Evolutionary conservation across 2,329 filamentous ascomycete genomes (phyloP), one percentile per base, ranked within the genome.

Genomic region (Onygenales sp.): DNA sequence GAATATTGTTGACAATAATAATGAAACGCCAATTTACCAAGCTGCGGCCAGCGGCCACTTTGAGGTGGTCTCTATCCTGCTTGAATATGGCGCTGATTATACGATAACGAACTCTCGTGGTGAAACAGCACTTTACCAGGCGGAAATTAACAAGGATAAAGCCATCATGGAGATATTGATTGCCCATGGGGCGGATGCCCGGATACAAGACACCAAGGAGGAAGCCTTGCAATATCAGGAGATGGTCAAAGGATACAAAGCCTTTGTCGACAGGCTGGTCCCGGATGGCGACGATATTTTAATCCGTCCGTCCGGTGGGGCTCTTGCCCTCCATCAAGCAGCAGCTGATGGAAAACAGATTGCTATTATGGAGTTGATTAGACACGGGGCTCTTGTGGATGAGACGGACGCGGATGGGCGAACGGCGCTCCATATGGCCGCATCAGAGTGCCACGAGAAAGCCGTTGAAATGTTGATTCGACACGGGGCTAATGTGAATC

Each of bases 1-100:
- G 27, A 65, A 73, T 47, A 57, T 69, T 2, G 62, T 59, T 21
- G 63, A 63, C 39, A 66, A 71, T 5, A 64, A 56, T 43, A 71
- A 72, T 52, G 51, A 65, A 21, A 64, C 70, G 0, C 66, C 71
- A 14, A 59, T 74, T 10, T 64, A 67, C 52, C 68, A 67, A 53
- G 71, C 72, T 7, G 69, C 69, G 47, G 68, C 71, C 57, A 63
- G 61, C 0, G 70, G 69, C 39, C 66, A 73, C 49, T 56, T 60
- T n/a, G 61, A 55, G 13, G 59, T 72, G 6, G 64, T 70, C 5
- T 33, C 56, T 5, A 65, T 69, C 56, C 61, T 74, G 49, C 61
- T 74, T 33, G 57, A 55, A 13, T 61, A 59, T 49, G 50, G 57
- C 5, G 70, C 70, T 42, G 61, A 71, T 45, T 62, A 65, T 2